Evolutionary conservation across 305 asterid genomes (phyloP), one percentile per base, ranked within the genome.

Genomic region (Petunia hybrid): DNA sequence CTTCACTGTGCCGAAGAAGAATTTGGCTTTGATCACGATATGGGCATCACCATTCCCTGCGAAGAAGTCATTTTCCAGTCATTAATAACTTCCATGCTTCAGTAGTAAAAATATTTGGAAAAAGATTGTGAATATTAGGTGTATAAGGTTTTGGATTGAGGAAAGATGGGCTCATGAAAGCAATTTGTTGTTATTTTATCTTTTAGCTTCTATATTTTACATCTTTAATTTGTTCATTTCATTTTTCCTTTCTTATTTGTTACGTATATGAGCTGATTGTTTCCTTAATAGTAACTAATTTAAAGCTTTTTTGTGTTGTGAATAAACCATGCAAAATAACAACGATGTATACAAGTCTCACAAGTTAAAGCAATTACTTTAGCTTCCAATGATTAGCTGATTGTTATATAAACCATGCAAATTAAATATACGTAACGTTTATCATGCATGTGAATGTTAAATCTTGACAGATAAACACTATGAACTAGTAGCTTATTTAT

Each of bases 31-130:
- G 91, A 86, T 66, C 97, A 93, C 5, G 92, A 89, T 1, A 93
- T 92, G 98, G 98, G 97, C n/a, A 86, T 94, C 83, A 90, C 95
- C 0, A 89, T 94, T 63, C 98, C 98, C 0, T 94, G 97, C 12
- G 95, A 92, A 68, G 97, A 94, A 85, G 87, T 83, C 0, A 87
- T 89, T 77, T 94, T 94, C 67, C 89, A 85, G 16, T 86, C 97
- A 35, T 89, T 94, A 0, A 48, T 94, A 0, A 48, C 96, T 7
- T 86, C 97, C 57, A 86, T 88, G 93, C 85, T 92, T 53, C 80
- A 92, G 80, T 89, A 8, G 5, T 16, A 43, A 48, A 48, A 68
- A 10, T 22, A 71, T 35, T 71, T 46, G 6, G 7, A 70, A 46
- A 22, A 36, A 36, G 53, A 8, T 22, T 22, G 76, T 16, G 59